Evolutionary conservation across 768 basidiomycete genomes (phyloP).

Genomic region (Pisolithus tinctorius): DNA sequence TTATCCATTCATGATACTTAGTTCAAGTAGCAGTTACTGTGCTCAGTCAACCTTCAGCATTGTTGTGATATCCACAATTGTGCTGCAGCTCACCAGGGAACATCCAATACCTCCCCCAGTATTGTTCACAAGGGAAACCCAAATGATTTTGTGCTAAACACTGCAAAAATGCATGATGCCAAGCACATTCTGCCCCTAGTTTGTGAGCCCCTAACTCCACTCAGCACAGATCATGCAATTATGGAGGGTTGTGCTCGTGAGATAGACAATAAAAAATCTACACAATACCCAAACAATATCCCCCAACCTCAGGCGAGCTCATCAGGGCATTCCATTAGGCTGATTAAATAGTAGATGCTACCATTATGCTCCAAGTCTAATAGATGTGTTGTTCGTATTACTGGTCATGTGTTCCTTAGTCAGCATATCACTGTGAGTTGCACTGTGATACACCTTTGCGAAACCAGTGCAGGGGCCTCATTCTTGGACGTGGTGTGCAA

Average conservation of each 20-base stretch:
- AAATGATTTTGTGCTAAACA: not conserved
- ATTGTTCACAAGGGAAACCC: not conserved
- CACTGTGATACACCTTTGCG: not conserved
- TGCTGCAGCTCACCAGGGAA: not conserved
- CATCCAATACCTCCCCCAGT: not conserved
- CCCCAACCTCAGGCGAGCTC: not conserved
- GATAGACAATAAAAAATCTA: not conserved
- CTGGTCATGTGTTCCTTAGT: not conserved
- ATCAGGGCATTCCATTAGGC: not conserved
- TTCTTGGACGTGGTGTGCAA: no score
- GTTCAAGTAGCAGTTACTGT: conserved; percentile 8
- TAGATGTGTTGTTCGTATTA: not conserved
- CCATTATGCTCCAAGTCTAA: not conserved
- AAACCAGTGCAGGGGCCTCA: no score
- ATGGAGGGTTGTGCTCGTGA: not conserved
- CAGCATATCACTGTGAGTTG: no score
- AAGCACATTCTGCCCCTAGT: not conserved
- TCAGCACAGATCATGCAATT: not conserved
- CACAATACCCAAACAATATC: not conserved
- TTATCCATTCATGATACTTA: not conserved
- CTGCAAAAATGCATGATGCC: not conserved
- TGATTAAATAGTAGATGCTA: not conserved
- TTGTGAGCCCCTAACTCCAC: not conserved
- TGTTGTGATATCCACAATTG: conserved; percentile 13
- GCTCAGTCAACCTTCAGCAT: conserved; percentile 16